Evolutionary conservation across 2,329 filamentous ascomycete genomes (phyloP).

Genomic region (Orbilia blumenaviensis): DNA sequence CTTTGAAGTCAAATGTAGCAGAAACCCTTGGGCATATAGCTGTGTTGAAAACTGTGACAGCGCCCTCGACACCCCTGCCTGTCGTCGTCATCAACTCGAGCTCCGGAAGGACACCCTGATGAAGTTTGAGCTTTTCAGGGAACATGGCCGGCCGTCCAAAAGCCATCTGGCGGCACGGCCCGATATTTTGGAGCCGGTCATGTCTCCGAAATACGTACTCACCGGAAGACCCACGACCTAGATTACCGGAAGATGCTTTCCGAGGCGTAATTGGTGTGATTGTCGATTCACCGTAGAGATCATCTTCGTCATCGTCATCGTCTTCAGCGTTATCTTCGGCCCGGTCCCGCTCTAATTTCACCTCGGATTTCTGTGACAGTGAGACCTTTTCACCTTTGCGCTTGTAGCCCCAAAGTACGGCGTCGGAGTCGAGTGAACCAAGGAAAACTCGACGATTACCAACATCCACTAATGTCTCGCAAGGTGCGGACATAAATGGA

Average conservation of each 20-base stretch:
- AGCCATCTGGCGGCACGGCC: slow-evolving; percentile 78
- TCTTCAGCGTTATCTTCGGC: slow-evolving; percentile 70
- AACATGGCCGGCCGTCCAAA: slow-evolving; percentile 69
- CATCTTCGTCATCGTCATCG: slow-evolving; percentile 61
- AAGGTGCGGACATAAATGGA: slow-evolving; percentile 68
- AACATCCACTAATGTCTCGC: slow-evolving; percentile 75
- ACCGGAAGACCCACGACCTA: slow-evolving; percentile 65
- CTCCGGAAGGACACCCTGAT: slow-evolving; percentile 66
- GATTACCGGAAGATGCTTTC: slow-evolving; percentile 57
- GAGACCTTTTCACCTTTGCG: slow-evolving; percentile 57
- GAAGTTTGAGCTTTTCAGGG: slow-evolving; percentile 64
- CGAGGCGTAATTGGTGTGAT: slow-evolving; percentile 61
- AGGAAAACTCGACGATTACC: slow-evolving; percentile 78
- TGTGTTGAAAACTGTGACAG: slow-evolving; percentile 78
- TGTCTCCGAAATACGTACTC: slow-evolving; percentile 79
- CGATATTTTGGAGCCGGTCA: slow-evolving; percentile 79
- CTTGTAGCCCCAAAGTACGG: slow-evolving; percentile 80
- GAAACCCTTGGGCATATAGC: slow-evolving; percentile 78
- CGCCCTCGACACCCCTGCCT: slow-evolving; percentile 72
- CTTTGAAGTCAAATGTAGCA: slow-evolving; percentile 75
- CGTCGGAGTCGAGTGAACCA: slow-evolving; percentile 84
- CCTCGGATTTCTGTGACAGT: slow-evolving; percentile 67
- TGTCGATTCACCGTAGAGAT: slow-evolving; percentile 72
- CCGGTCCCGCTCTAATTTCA: slow-evolving; percentile 69
- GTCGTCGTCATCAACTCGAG: slow-evolving; percentile 70